Base-by-base conservation (phyloP, 192 early-diverging fungal genomes). In the Coemansia sp. region DNA sequence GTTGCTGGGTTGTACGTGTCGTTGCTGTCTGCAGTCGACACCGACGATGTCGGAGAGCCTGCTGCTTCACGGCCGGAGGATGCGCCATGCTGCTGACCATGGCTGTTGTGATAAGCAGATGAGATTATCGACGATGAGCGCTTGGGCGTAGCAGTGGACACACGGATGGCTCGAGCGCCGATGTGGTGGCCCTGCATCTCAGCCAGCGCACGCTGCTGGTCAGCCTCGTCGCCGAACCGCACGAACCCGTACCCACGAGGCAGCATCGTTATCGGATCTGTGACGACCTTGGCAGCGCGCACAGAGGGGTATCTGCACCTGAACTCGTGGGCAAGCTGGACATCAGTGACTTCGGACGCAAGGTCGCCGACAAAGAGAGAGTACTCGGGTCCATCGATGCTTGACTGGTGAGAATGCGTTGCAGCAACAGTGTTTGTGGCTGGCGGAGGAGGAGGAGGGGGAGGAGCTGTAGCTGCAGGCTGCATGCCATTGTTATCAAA, bases 361-460 rank as follows among this genome's bases (percentile, higher is more conserved):
- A 98, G 79, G 74, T 98, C 97, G 50, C 97, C 97, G 14, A 98
- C 97, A 87, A 98, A 98, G 19, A 98, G 83, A 34, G 90, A 91
- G 68, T 83, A 94, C 74, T 98, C 95, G 27, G 89, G 88, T 14
- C 82, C 86, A 15, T 86, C 74, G 30, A 86, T 19, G 30, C 28
- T 30, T 33, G 52, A 1, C 14, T 31, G 52, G 15, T 30, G 52
- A 0, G 52, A 9, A 19, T 17, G 30, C 8, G 52, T 30, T 31
- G 52, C 30, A 19, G n/a, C 17, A 9, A 20, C 7, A 28, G 31
- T 56, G 41, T 42, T n/a, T 22, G 6, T 33, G 22, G n/a, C 27
- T 20, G 54, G 13, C 19, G 62, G 19, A 22, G 63, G 44, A 0
- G 55, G 22, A 20, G 54, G 13, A 19, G 62, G 19, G 28, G 63